phyloP scores from a whole-genome alignment of 2,329 filamentous ascomycete genomes.

The Claviceps spartinae region DNA sequence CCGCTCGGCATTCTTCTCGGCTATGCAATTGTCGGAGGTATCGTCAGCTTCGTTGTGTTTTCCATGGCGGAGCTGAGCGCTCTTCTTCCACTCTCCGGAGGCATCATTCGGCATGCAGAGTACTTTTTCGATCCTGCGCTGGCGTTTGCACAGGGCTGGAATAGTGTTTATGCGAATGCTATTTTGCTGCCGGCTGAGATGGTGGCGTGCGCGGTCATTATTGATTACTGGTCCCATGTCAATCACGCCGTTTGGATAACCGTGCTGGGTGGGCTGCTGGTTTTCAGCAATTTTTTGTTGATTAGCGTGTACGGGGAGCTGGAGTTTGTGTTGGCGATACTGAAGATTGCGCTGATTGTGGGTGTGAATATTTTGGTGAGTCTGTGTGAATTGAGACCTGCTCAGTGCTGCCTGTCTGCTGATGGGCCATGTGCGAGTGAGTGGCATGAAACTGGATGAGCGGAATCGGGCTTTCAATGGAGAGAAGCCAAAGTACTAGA shows the following conservation, averaged over 20 bases:
- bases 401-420: too few species aligned
- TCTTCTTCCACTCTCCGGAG: constrained; percentile 45
- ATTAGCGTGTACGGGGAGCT: constrained; percentile 46
- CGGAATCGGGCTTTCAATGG: too few species aligned
- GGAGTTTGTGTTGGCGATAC: constrained; percentile 42
- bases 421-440: not conserved
- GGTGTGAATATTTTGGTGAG: constrained; percentile 50
- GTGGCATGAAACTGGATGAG: not conserved
- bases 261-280: constrained; percentile 37
- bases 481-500: too few species aligned
- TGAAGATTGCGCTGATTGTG: constrained; percentile 44
- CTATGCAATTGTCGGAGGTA: constrained; percentile 42
- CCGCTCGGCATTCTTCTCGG: constrained; percentile 33
- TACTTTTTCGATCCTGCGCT: constrained; percentile 44
- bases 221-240: constrained; percentile 27
- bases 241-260: constrained; percentile 42
- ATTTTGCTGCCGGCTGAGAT: constrained; percentile 40
- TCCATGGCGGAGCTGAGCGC: constrained; percentile 48
- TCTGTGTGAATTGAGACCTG: not conserved
- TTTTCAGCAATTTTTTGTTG: constrained; percentile 40
- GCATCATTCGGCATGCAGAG: constrained; percentile 47
- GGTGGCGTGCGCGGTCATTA: constrained; percentile 39
- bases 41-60: constrained; percentile 34
- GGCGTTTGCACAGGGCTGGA: constrained; percentile 40
- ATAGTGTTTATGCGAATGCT: constrained; percentile 36